Base-by-base conservation (phyloP, 768 basidiomycete genomes). In the Coprinopsis strossmayeri region DNA sequence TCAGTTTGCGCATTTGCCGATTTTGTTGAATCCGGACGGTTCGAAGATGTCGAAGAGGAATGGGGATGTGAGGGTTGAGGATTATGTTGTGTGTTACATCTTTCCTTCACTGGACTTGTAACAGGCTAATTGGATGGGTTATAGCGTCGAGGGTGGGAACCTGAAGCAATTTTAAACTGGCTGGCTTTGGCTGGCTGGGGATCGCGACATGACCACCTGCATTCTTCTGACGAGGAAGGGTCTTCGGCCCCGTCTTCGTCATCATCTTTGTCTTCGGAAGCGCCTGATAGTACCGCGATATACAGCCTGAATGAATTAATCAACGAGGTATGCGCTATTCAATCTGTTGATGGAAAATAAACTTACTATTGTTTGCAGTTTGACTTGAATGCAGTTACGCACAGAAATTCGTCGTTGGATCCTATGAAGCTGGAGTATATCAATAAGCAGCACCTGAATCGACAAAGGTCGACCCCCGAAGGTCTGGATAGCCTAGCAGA, bases 131-230 rank as follows among this genome's bases (percentile, higher is more conserved):
- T n/a, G n/a, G n/a, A n/a, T 43, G 10, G 55, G 17, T 49, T 38
- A 28, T 55, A 95, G 93, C 70, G 77, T 56, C 73, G 81, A 39
- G 94, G 92, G 0, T 98, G 91, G 84, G 94, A 98, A 59, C 88
- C 92, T 0, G 75, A 76, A 35, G 91, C 93, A 1, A 64, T 99
- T 12, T 66, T 94, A 21, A 98, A 98, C 59, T 98, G 94, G 84
- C 76, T 97, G 5, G 91, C 91, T 3, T 70, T 98, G 15, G 84
- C 91, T n/a, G 94, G 96, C 1, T 97, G 94, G 90, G 90, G 92
- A 20, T 79, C 74, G 9, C 71, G 76, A 7, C 72, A 72, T 35
- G 64, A 69, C 41, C 39, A 53, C 2, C 9, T 28, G 35, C 17
- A 21, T 10, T n/a, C n/a, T 11, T 38, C 57, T 0, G 39, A 55